Conservation (phyloP, 164 flowering plant genomes). For the Aristolochia californica region DNA sequence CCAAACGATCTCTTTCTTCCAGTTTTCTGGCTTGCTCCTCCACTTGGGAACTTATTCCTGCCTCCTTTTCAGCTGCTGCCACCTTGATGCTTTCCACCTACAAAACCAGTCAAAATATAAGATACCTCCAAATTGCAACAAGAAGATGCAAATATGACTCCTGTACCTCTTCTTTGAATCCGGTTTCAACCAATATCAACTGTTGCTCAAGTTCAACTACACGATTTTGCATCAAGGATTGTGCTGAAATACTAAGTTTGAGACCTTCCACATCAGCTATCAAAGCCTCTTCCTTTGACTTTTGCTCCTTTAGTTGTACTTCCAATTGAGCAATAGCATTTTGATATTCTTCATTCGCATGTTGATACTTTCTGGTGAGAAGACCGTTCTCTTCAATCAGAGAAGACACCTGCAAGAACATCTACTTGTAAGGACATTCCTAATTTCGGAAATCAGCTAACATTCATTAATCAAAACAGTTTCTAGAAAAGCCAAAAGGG, state of each 20-base stretch:
- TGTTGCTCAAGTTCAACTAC: slow-evolving; percentile 51
- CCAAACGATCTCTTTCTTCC: slow-evolving; percentile 22
- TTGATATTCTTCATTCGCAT: slow-evolving; percentile 55
- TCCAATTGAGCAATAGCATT: slow-evolving; percentile 40
- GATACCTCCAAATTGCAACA: too few relatives aligned
- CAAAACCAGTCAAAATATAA: slow-evolving; percentile 1
- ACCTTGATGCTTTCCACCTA: slow-evolving; percentile 36
- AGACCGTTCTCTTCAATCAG: slow-evolving; percentile 61
- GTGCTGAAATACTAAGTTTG: slow-evolving; percentile 46
- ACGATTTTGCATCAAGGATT: slow-evolving; percentile 32
- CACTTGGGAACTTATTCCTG: slow-evolving; percentile 28
- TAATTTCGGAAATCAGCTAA: neutral
- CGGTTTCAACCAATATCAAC: slow-evolving; percentile 34
- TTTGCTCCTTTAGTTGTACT: slow-evolving; percentile 43
- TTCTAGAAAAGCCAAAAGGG: neutral
- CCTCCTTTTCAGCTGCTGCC: slow-evolving; percentile 31
- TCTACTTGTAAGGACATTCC: slow-evolving; percentile 1
- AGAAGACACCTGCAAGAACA: slow-evolving; percentile 54
- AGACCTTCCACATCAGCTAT: slow-evolving; percentile 43
- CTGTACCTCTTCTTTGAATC: slow-evolving; percentile 50
- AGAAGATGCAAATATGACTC: neutral
- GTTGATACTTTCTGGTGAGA: slow-evolving; percentile 47
- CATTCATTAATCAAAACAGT: neutral
- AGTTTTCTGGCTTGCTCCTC: slow-evolving; percentile 24
- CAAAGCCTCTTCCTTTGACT: slow-evolving; percentile 31